Conservation (phyloP, 2,329 filamentous ascomycete species). For the Diaporthe helianthi region DNA sequence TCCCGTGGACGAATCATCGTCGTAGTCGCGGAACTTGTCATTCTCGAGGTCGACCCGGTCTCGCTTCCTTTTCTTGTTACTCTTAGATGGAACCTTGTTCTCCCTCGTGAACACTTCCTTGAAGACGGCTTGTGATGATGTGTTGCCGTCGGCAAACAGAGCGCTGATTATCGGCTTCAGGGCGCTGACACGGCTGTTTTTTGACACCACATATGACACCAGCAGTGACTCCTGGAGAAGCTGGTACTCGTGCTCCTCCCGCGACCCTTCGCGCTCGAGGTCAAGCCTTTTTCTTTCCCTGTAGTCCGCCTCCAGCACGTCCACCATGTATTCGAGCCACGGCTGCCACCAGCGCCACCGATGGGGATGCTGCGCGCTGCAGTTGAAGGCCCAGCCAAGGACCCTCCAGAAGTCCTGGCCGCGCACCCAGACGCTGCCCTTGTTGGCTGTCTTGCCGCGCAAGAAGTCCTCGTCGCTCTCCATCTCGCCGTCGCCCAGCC, state of each 20-base stretch:
- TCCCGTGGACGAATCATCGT: constrained; percentile 56
- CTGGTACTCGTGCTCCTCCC: constrained; percentile 39
- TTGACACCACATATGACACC: constrained; percentile 59
- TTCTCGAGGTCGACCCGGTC: constrained; percentile 63
- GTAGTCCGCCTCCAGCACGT: constrained; percentile 77
- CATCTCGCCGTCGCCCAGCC: neutral
- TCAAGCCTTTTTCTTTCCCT: constrained; percentile 62
- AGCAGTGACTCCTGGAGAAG: constrained; percentile 64
- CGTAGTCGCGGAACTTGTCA: constrained; percentile 67
- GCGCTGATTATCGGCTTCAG: constrained; percentile 67
- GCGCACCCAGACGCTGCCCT: constrained; percentile 73
- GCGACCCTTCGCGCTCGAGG: constrained; percentile 40
- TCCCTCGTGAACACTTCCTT: constrained; percentile 74
- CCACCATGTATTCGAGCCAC: constrained; percentile 82
- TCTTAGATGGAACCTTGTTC: constrained; percentile 54
- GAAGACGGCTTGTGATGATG: constrained; percentile 61
- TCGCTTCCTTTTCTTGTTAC: constrained; percentile 58
- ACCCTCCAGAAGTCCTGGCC: constrained; percentile 89
- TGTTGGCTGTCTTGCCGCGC: constrained; percentile 65
- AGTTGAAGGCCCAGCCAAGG: constrained; percentile 93
- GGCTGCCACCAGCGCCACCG: constrained; percentile 83
- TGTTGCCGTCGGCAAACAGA: constrained; percentile 69
- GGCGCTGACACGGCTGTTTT: constrained; percentile 52
- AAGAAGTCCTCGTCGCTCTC: constrained; percentile 60
- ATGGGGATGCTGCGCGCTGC: constrained; percentile 73